Evolutionary conservation across 768 basidiomycete species (phyloP), one percentile per base, ranked within the genome.

Genomic region (Mycena indigotica): DNA sequence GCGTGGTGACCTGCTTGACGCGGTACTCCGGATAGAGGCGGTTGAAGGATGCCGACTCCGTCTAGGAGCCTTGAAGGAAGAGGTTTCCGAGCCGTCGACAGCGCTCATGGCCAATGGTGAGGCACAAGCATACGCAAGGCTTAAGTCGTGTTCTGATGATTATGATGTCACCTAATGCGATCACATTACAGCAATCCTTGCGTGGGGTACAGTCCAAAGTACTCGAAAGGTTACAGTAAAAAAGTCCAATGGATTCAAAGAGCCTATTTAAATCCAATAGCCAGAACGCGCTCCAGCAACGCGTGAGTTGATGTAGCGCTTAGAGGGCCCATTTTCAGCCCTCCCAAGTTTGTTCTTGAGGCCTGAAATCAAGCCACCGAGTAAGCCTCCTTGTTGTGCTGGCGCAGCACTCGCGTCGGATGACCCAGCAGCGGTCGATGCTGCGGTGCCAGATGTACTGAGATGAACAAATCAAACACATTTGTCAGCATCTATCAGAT

Each of bases 261-360:
- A 17, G 17, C 8, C 32, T 35, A 35, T 12, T n/a, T 48, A 48
- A 23, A 63, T 54, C 62, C 58, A 63, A 55, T 56, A 46, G 3
- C 62, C 58, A 50, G 62, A 60, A 40, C 49, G 38, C 58, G 50
- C 46, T 30, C 62, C 62, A n/a, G 58, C 62, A 5, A 63, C 55
- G 28, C 62, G 62, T 28, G 62, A 57, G 39, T 45, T 49, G 16
- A 63, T 57, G 55, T 52, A 40, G 21, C 62, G 58, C 35, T 63
- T 60, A 2, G 57, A 49, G 2, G 52, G 15, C 2, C 16, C 55
- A 13, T 17, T 23, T 32, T 13, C 48, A 28, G 46, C 57, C 24
- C 52, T 52, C 50, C 15, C 53, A 45, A 3, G 48, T 23, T 44
- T 44, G 19, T 19, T 29, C 28, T 26, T 49, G 48, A 57, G 35